Evolutionary conservation across 192 early-diverging fungal species (phyloP), one percentile per base, ranked within the genome.

Genomic region (Pilaira anomala): DNA sequence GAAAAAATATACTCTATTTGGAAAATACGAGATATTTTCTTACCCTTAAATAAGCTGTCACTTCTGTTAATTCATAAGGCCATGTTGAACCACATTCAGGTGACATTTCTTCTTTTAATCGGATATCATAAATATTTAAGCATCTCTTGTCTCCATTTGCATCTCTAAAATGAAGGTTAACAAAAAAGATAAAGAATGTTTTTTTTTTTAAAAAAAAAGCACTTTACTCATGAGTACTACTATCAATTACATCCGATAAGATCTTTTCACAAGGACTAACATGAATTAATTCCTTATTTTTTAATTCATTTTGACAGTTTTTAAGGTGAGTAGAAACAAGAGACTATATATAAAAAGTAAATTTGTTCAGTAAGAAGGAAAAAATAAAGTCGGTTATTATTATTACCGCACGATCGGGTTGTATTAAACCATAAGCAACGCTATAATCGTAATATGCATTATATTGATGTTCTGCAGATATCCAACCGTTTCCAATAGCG

Each of bases 401-500:
- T 46, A 40, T 24, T 80, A 73, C 74, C 55, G 62, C 69, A 49
- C 28, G 66, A 22, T 65, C 46, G 5, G 46, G 63, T 11, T 6
- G 19, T 7, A 81, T 41, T 16, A 81, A 19, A n/a, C 63, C 46
- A 16, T 78, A 41, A 12, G 62, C 14, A 9, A 76, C 36, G 16
- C 64, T 13, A 75, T 63, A 81, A 9, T 75, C 65, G 21, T 67
- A 67, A 41, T 78, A 77, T 16, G 75, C 72, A 62, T 77, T 51
- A 63, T 81, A 81, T 74, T 86, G 85, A 48, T 76, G 62, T n/a
- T 63, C 12, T 1, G 84, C 80, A 21, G 81, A 84, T 3, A 84
- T 86, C 85, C 85, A 87, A 16, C 85, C 85, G 61, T 87, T 87
- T 18, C 84, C 84, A 44, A 87, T 86, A 29, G 72, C 80, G 3